Evolutionary conservation across 257 asterid species (phyloP).

Genomic region (Nicotiana sylvestris): DNA sequence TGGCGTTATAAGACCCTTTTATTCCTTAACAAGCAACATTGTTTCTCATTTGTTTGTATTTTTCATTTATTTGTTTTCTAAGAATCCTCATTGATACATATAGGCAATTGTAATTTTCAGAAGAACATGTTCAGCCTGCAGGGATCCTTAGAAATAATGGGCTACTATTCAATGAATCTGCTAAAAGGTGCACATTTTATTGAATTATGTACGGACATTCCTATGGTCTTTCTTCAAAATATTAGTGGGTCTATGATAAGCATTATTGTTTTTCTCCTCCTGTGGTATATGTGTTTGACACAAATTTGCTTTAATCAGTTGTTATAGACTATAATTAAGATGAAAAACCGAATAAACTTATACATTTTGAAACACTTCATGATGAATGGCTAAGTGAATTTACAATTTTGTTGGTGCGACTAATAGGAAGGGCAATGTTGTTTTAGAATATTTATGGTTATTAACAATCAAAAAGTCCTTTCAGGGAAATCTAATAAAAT

Average conservation of each 20-base stretch:
- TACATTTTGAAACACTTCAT: too few species aligned
- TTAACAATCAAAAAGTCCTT: too few species aligned
- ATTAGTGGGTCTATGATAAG: conserved; percentile 87
- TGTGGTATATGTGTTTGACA: not conserved
- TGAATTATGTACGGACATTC: conserved; percentile 75
- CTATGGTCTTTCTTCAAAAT: conserved; percentile 84
- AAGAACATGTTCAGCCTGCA: conserved; percentile 71
- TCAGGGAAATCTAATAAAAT: too few species aligned
- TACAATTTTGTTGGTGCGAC: too few species aligned
- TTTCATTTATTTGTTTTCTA: not conserved
- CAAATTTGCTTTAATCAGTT: not conserved
- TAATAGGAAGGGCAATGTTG: too few species aligned
- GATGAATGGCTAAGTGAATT: too few species aligned
- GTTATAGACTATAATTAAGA: too few species aligned
- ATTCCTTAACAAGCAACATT: too few species aligned
- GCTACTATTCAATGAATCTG: conserved; percentile 79
- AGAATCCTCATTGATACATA: not conserved
- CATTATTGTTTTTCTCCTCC: not conserved
- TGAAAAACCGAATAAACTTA: too few species aligned
- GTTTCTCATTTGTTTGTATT: not conserved
- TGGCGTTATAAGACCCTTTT: conserved; percentile 75
- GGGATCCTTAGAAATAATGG: conserved; percentile 92
- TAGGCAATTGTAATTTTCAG: conserved; percentile 92
- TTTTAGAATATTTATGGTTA: too few species aligned
- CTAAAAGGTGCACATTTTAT: conserved; percentile 90